Percentiles rank a stretch among this genome's conserved stretches.
These are phyloP conservation scores for Ogataea methanolica DNA, from an alignment of 805 yeast genomes.

Conservation along the genomic window DNA sequence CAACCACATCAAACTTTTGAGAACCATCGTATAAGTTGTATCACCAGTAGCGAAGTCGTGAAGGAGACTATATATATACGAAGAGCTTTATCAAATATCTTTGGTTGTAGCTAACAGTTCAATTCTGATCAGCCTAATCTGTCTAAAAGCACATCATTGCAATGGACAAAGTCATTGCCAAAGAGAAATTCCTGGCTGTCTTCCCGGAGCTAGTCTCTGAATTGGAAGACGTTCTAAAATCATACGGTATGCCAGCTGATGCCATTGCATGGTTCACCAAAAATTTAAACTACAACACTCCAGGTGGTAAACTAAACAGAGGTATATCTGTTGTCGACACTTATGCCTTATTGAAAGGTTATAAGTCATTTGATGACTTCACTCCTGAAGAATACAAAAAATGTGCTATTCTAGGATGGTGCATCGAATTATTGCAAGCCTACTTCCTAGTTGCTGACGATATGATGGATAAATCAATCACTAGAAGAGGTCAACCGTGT, in stretches of 20 bases:
- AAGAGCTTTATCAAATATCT: no score
- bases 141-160: background rate
- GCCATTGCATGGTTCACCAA: conserved; percentile 82
- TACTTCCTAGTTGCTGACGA: conserved; percentile 97
- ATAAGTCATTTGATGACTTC: conserved; percentile 54
- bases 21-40: no score
- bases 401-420: conserved; percentile 91
- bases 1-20: no score
- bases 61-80: no score
- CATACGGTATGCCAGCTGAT: conserved; percentile 78
- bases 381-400: conserved; percentile 67
- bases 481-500: conserved; percentile 98
- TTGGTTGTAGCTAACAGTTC: no score
- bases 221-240: conserved; percentile 52
- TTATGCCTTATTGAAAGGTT: conserved; percentile 70
- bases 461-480: conserved; percentile 94
- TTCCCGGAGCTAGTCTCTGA: conserved; percentile 81
- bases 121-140: background rate
- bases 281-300: conserved; percentile 77
- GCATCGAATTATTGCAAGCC: conserved; percentile 90
- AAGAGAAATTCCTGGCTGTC: conserved; percentile 54
- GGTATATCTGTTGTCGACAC: conserved; percentile 96
- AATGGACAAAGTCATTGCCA: conserved; percentile 37
- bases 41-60: no score
- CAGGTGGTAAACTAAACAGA: conserved; percentile 95